Percentiles rank a stretch among this genome's conserved stretches.
Conservation (phyloP, 1,139 yeast genomes). For the Kodamaea plutei region DNA sequence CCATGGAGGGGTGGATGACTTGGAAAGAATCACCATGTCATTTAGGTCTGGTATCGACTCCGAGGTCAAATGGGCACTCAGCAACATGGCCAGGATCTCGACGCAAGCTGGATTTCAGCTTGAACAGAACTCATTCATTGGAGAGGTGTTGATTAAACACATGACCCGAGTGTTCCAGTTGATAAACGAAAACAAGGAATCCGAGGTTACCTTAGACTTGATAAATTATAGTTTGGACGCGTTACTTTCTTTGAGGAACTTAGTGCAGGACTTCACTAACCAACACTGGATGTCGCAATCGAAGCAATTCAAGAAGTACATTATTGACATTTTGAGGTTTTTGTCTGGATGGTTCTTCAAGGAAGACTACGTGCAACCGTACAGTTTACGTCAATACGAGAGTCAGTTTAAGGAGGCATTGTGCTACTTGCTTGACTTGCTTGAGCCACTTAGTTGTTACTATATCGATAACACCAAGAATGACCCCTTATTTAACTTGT, state of each 20-base stretch:
- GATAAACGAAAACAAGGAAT: conserved; percentile 23
- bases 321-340: conserved; percentile 45
- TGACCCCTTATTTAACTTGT: conserved; percentile 54
- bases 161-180: conserved; percentile 31
- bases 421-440: conserved; percentile 69
- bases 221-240: conserved; percentile 52
- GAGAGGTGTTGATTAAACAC: conserved; percentile 46
- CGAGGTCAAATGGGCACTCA: conserved; percentile 67
- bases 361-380: conserved; percentile 13
- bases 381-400: conserved; percentile 23
- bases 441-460: conserved; percentile 82
- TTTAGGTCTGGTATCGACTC: conserved; percentile 53
- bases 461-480: conserved; percentile 66
- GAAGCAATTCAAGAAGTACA: conserved; percentile 43
- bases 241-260: conserved; percentile 69
- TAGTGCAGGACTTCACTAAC: conserved; percentile 76
- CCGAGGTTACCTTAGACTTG: conserved; percentile 28
- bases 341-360: conserved; percentile 39
- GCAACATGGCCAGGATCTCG: conserved; percentile 55
- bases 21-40: conserved; percentile 60
- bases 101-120: conserved; percentile 34
- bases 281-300: conserved; percentile 73
- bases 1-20: conserved; percentile 52
- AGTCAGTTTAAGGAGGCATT: conserved; percentile 57
- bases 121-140: conserved; percentile 46